A percentile compares a stretch with the other conserved stretches of the same genome.
phyloP scores from a whole-genome alignment of 495 filamentous ascomycete species.

The Neurospora sp. region DNA sequence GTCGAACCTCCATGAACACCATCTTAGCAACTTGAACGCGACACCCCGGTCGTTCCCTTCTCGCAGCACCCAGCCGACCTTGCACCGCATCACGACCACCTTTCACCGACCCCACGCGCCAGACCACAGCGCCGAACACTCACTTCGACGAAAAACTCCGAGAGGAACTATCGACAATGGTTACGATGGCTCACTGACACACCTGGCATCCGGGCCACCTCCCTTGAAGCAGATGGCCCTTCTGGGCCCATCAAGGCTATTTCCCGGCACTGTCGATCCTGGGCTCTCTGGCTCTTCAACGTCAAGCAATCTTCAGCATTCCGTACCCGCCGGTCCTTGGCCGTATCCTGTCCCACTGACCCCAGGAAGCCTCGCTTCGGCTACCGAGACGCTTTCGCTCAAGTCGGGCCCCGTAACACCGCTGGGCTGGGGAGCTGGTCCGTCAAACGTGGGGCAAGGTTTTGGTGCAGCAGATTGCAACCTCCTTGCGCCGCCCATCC shows the following conservation, averaged over 20 bases:
- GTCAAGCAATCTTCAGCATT: constrained; percentile 4
- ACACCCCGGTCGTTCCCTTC: constrained; percentile 30
- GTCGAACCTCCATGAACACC: constrained; percentile 10
- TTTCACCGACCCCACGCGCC: constrained; percentile 26
- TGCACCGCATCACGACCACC: constrained; percentile 21
- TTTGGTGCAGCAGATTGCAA: constrained; percentile 7
- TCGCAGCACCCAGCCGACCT: constrained; percentile 26
- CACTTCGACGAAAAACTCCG: constrained; percentile 85
- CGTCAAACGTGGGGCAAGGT: constrained; percentile 4
- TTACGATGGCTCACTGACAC: constrained; percentile 79
- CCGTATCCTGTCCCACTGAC: constrained; percentile 9
- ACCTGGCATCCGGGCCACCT: constrained; percentile 66
- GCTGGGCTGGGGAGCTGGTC: constrained; percentile 15
- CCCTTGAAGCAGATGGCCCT: constrained; percentile 85
- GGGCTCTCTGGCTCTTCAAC: constrained; percentile 4
- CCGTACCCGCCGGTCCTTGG: constrained; percentile 13
- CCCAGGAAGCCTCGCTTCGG: not conserved
- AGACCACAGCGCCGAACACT: constrained; percentile 53
- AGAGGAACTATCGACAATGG: constrained; percentile 87
- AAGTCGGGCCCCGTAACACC: constrained; percentile 4
- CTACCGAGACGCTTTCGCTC: not conserved
- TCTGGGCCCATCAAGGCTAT: constrained; percentile 34
- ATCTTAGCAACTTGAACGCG: constrained; percentile 9
- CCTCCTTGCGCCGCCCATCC: constrained; percentile 15
- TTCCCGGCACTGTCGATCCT: constrained; percentile 21